Conservation (phyloP, 2,329 filamentous ascomycete genomes). For the Cladobotryum mycophilum region DNA sequence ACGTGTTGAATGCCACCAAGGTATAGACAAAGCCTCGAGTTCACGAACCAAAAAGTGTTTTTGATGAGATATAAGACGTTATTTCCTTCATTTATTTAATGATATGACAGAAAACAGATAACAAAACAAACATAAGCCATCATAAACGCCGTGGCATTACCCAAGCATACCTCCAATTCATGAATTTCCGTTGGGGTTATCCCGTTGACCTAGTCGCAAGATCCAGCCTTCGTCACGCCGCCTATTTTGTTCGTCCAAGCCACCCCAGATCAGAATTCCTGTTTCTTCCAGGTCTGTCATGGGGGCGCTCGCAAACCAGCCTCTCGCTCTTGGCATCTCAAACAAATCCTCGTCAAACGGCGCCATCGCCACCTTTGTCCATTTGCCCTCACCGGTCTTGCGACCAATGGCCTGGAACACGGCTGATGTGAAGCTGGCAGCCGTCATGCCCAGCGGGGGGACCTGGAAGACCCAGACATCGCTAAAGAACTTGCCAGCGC, state of each 20-base stretch:
- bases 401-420: constrained; percentile 46
- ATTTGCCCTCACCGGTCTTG: constrained; percentile 52
- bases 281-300: constrained; percentile 55
- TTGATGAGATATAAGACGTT: background rate
- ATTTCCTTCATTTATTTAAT: background rate
- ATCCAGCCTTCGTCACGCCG: constrained; percentile 59
- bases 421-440: constrained; percentile 51
- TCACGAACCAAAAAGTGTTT: background rate
- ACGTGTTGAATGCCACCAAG: background rate
- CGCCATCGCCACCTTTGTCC: constrained; percentile 42
- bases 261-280: constrained; percentile 56
- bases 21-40: constrained; percentile 3
- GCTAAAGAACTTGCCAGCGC: constrained; percentile 47
- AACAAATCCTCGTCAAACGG: constrained; percentile 49
- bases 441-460: constrained; percentile 47
- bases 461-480: constrained; percentile 62
- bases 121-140: background rate
- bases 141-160: background rate
- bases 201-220: constrained; percentile 41
- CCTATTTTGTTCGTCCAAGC: constrained; percentile 44
- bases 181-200: background rate
- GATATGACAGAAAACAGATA: background rate
- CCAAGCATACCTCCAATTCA: constrained; percentile 7
- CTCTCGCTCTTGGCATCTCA: constrained; percentile 45
- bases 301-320: constrained; percentile 51